These are phyloP conservation scores for Naganishia randhawae DNA, from an alignment of 768 basidiomycete species.

Conservation along the genomic window DNA sequence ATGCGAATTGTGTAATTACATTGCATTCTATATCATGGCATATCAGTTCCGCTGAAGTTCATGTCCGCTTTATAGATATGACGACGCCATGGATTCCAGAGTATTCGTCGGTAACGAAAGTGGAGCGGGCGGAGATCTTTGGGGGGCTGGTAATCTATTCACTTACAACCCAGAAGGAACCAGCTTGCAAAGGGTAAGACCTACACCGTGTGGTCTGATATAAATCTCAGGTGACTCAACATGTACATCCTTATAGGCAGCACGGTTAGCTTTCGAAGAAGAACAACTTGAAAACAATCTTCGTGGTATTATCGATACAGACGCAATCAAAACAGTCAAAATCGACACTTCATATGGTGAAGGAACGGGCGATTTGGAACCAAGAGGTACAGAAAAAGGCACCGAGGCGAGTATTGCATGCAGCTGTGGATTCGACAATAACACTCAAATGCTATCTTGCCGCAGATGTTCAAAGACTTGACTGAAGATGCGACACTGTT, in stretches of 20 bases:
- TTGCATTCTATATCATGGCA: background rate
- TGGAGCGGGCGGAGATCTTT: constrained; percentile 44
- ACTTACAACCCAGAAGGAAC: constrained; percentile 42
- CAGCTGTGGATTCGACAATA: background rate
- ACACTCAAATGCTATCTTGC: background rate
- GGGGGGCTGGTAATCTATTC: constrained; percentile 48
- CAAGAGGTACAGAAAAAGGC: constrained; percentile 6
- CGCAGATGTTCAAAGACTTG: background rate
- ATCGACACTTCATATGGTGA: constrained; percentile 16
- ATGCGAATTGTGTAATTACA: constrained; percentile 25
- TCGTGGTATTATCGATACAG: background rate
- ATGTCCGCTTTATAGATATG: constrained; percentile 30
- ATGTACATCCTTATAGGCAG: background rate
- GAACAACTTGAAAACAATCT: background rate
- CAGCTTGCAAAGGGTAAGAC: constrained; percentile 19
- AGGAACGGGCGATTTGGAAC: background rate
- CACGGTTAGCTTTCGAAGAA: constrained; percentile 6
- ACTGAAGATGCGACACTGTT: constrained; percentile 8
- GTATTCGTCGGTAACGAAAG: constrained; percentile 44
- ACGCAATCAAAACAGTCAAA: constrained; percentile 3
- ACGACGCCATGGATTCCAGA: constrained; percentile 44
- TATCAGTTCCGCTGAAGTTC: background rate
- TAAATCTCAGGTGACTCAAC: background rate
- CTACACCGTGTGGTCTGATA: background rate
- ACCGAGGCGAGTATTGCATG: background rate